phyloP scores from a whole-genome alignment of 2,329 filamentous ascomycete genomes.

The Metarhizium guizhouense region DNA sequence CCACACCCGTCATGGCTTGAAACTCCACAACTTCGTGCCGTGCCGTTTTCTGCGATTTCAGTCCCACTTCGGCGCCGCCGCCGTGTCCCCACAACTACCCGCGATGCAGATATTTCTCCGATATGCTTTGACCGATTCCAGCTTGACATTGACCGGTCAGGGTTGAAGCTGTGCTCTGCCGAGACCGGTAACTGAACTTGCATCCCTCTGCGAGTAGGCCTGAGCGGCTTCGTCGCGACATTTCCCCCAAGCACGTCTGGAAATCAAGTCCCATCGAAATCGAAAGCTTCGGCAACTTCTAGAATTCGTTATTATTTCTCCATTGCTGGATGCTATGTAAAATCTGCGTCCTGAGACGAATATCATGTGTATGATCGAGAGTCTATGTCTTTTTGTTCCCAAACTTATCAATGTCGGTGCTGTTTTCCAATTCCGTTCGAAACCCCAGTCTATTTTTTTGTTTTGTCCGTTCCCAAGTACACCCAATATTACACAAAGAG shows the following conservation, averaged over 20 bases:
- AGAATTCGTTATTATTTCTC: background rate
- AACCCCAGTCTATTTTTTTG: slow-evolving; percentile 1
- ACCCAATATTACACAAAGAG: background rate
- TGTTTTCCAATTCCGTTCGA: background rate
- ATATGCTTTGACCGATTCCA: background rate
- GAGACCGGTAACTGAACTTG: background rate
- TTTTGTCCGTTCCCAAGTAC: slow-evolving; percentile 1
- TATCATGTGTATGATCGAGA: slow-evolving; percentile 1
- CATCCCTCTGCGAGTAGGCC: background rate
- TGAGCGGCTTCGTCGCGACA: background rate
- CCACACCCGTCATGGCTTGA: too few species aligned
- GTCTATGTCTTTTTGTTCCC: background rate
- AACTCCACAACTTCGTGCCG: background rate
- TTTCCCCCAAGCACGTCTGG: too few species aligned
- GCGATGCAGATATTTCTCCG: background rate
- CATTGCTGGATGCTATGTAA: slow-evolving; percentile 1
- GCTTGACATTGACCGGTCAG: background rate
- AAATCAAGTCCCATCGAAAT: background rate
- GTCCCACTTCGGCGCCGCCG: background rate
- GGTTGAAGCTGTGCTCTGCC: background rate
- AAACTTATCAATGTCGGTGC: slow-evolving; percentile 1
- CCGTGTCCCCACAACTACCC: background rate
- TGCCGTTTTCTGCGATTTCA: background rate
- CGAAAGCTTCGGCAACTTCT: background rate
- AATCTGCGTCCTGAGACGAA: background rate